These are phyloP conservation scores for Fusarium miscanthi DNA, from an alignment of 2,329 filamentous ascomycete species.

Conservation along the genomic window DNA sequence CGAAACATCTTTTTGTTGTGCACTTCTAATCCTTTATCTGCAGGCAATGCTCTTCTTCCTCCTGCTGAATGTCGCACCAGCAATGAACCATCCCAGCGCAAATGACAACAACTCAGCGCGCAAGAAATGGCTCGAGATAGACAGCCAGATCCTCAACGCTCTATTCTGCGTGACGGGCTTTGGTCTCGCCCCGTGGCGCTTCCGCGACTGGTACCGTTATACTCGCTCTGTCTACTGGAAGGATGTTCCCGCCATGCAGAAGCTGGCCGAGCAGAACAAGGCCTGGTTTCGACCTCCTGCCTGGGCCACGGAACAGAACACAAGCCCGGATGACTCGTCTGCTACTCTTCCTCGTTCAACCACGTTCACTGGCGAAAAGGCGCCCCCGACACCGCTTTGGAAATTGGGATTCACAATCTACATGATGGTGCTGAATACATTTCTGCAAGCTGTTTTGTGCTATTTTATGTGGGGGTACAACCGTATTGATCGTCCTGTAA, in stretches of 20 bases:
- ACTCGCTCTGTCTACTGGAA: background rate
- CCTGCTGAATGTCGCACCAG: background rate
- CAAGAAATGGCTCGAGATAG: conserved; percentile 83
- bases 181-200: conserved; percentile 84
- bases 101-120: conserved; percentile 78
- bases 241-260: background rate
- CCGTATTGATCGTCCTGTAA: background rate
- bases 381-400: background rate
- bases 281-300: conserved; percentile 3
- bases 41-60: conserved; percentile 10
- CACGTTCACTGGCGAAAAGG: background rate
- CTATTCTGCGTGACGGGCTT: conserved; percentile 90
- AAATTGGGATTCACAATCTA: conserved; percentile 1
- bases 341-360: background rate
- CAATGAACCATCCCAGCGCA: conserved; percentile 23
- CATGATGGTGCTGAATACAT: conserved; percentile 2
- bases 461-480: conserved; percentile 2
- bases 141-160: conserved; percentile 80
- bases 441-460: background rate
- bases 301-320: background rate
- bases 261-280: background rate
- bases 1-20: background rate
- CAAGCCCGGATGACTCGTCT: background rate
- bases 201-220: conserved; percentile 61
- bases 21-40: background rate